Percentiles rank a stretch among this genome's conserved stretches.
Evolutionary conservation across 1,139 yeast species (phyloP).

Genomic region (Scheffersomyces illinoinensis): DNA sequence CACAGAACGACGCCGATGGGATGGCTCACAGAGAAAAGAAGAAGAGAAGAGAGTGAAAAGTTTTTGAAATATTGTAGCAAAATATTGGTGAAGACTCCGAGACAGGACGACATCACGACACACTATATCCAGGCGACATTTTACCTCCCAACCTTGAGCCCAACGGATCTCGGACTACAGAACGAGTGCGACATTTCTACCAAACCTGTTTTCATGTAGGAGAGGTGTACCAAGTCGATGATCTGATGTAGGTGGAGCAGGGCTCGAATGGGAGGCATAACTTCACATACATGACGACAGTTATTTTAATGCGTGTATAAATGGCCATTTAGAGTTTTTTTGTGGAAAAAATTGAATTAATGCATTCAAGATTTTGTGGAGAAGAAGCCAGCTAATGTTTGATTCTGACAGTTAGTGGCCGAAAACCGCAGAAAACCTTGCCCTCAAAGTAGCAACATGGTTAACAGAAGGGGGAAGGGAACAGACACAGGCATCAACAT

Average conservation of each 20-base stretch:
- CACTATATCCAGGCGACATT: background rate
- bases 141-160: background rate
- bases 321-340: background rate
- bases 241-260: background rate
- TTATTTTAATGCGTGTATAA: background rate
- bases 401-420: background rate
- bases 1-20: constrained; percentile 39
- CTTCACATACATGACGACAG: background rate
- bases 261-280: background rate
- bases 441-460: background rate
- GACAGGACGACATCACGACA: background rate
- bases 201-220: background rate
- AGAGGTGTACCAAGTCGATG: background rate
- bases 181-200: background rate
- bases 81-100: background rate
- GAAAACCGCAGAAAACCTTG: background rate
- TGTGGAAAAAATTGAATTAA: background rate
- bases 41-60: background rate
- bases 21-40: constrained; percentile 19
- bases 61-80: background rate
- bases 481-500: background rate
- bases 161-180: background rate
- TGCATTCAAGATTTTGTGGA: background rate
- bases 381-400: background rate
- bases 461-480: background rate